Conservation (phyloP, 192 early-diverging fungal genomes). For the Coemansia sp. region DNA sequence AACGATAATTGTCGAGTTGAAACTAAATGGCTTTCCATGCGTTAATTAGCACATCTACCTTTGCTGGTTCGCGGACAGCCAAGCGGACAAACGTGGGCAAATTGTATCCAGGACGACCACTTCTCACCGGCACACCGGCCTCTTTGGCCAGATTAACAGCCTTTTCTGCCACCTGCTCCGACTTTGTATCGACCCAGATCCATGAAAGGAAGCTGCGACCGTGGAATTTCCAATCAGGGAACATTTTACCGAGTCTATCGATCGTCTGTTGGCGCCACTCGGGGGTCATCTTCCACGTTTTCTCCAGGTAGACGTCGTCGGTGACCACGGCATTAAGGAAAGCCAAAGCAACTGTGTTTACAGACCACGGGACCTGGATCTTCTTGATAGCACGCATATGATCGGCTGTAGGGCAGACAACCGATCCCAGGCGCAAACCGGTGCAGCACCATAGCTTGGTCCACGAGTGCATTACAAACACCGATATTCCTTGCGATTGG, state of each 20-base stretch:
- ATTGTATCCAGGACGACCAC: conserved; percentile 74
- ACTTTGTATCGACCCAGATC: conserved; percentile 81
- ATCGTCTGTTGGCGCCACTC: conserved; percentile 62
- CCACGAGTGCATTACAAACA: conserved; percentile 92
- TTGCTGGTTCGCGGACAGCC: conserved; percentile 69
- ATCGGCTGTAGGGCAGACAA: conserved; percentile 77
- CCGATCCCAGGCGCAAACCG: conserved; percentile 82
- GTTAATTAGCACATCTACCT: conserved; percentile 67
- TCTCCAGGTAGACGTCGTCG: conserved; percentile 67
- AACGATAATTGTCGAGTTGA: too few relatives aligned
- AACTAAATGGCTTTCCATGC: conserved; percentile 62
- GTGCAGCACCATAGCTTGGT: conserved; percentile 94
- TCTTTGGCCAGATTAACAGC: conserved; percentile 65
- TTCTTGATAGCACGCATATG: conserved; percentile 75
- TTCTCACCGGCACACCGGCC: conserved; percentile 84
- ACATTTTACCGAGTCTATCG: conserved; percentile 24
- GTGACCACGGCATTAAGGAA: conserved; percentile 78
- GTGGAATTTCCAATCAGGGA: conserved; percentile 64
- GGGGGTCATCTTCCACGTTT: conserved; percentile 78
- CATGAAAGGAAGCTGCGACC: conserved; percentile 80
- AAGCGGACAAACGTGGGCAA: conserved; percentile 73
- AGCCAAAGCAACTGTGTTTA: conserved; percentile 82
- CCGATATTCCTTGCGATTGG: conserved; percentile 64
- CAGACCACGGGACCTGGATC: conserved; percentile 90
- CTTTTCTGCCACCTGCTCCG: conserved; percentile 59